These are phyloP conservation scores for Ustilago bromivora DNA, from an alignment of 1,284 basidiomycete species.

Conservation along the genomic window DNA sequence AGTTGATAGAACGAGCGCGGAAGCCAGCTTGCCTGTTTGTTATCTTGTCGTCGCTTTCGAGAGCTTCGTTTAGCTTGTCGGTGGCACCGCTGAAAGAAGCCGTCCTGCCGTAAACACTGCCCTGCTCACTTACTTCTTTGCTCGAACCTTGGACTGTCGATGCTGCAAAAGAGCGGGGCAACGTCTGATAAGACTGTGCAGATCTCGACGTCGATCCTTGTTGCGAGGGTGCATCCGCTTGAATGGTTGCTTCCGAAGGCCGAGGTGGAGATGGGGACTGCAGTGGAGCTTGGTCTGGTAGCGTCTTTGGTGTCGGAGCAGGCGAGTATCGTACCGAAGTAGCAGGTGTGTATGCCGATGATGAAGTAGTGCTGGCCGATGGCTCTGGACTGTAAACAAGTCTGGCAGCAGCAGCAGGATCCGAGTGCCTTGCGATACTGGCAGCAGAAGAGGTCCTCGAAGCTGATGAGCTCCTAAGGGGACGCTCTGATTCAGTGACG, in stretches of 20 bases:
- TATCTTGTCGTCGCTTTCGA: constrained; percentile 21
- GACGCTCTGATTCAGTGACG: not conserved
- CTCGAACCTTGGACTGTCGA: not conserved
- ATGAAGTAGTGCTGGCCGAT: constrained; percentile 7
- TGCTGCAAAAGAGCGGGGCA: constrained; percentile 25
- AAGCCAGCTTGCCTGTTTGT: constrained; percentile 33
- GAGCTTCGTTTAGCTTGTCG: constrained; percentile 15
- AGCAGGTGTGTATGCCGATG: constrained; percentile 27
- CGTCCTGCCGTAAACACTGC: constrained; percentile 9
- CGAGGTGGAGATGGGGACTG: constrained; percentile 8
- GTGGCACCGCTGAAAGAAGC: constrained; percentile 12
- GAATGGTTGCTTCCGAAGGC: constrained; percentile 26
- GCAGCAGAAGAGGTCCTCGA: constrained; percentile 24
- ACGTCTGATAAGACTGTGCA: constrained; percentile 7
- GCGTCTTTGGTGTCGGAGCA: constrained; percentile 2
- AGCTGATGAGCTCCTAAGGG: not conserved
- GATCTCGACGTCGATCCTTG: not conserved
- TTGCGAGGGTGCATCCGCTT: not conserved
- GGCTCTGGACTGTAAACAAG: constrained; percentile 18
- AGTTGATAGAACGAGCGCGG: constrained; percentile 43
- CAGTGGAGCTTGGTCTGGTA: constrained; percentile 1
- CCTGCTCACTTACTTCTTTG: not conserved
- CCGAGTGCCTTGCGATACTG: constrained; percentile 13
- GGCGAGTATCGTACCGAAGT: constrained; percentile 25
- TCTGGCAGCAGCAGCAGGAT: constrained; percentile 1